These are phyloP conservation scores for Ophiostoma montium DNA, from an alignment of 2,329 filamentous ascomycete species.

Conservation along the genomic window DNA sequence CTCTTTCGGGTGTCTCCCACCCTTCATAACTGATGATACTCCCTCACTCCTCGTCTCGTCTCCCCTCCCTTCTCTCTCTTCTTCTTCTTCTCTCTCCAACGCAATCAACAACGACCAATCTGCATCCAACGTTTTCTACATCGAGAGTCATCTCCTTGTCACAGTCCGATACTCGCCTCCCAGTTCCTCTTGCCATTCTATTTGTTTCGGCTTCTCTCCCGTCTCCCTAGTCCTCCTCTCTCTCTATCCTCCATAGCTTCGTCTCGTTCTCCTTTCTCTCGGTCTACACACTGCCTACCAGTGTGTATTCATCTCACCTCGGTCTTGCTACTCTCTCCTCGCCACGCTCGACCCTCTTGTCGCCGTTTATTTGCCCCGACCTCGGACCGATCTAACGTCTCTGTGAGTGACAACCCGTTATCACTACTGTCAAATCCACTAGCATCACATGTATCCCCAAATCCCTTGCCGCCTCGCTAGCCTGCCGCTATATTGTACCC, in stretches of 20 bases:
- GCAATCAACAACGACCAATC: constrained; percentile 34
- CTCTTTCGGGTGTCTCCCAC: neutral
- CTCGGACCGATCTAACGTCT: too few species aligned
- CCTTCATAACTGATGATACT: constrained; percentile 17
- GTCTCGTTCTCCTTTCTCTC: constrained; percentile 13
- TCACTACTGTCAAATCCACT: neutral
- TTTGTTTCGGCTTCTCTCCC: neutral
- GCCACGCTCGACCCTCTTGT: too few species aligned
- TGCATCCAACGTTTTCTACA: constrained; percentile 28
- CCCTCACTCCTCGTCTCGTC: constrained; percentile 14
- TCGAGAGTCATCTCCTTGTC: constrained; percentile 42
- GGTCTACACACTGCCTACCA: constrained; percentile 5
- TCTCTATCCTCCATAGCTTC: constrained; percentile 2
- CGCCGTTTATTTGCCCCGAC: constrained; percentile 8
- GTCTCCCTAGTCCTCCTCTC: neutral
- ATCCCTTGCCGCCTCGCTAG: constrained; percentile 17
- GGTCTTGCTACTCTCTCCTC: neutral
- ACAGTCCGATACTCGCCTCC: constrained; percentile 44
- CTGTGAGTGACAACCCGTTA: neutral
- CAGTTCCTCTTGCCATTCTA: constrained; percentile 28
- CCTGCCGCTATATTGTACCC: neutral
- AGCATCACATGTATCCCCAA: constrained; percentile 9
- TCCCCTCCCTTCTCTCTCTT: constrained; percentile 21
- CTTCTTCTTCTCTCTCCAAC: constrained; percentile 20
- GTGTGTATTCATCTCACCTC: constrained; percentile 10